These are phyloP conservation scores for Effrenium voratum DNA, from an alignment of 73 alveolate species.

Conservation along the genomic window DNA sequence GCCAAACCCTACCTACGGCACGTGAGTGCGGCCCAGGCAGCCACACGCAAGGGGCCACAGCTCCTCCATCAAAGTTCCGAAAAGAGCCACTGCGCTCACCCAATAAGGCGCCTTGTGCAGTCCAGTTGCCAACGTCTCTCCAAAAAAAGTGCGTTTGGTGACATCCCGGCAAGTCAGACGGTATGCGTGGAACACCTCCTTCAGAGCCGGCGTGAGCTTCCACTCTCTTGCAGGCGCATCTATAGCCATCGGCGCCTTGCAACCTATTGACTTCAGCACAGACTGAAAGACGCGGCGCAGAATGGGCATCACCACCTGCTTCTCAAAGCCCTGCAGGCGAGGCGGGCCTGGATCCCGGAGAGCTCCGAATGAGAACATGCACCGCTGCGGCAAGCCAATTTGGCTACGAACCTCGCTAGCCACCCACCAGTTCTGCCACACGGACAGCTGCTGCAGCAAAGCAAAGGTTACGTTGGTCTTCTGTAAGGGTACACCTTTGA, in stretches of 20 bases:
- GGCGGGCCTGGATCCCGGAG: conserved; percentile 6
- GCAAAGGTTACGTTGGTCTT: background rate
- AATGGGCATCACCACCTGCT: background rate
- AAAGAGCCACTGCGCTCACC: background rate
- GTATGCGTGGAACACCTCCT: background rate
- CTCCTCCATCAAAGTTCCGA: background rate
- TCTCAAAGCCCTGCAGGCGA: background rate
- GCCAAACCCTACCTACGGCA: too few species aligned
- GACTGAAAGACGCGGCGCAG: background rate
- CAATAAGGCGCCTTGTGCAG: background rate
- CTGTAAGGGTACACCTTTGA: background rate
- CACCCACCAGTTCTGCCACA: conserved; percentile 10
- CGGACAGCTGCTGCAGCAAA: conserved; percentile 22
- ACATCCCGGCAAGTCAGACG: background rate
- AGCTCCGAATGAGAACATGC: conserved; percentile 17
- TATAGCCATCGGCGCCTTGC: background rate
- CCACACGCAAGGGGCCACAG: background rate
- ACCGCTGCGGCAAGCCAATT: conserved; percentile 5
- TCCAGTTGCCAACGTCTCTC: background rate
- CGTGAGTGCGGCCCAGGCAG: too few species aligned
- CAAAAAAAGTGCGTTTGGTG: background rate
- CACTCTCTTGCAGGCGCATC: background rate
- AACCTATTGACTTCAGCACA: background rate
- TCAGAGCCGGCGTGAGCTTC: background rate
- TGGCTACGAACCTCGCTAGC: background rate